Evolutionary conservation across 1,284 basidiomycete species (phyloP), one percentile per base, ranked within the genome.

Genomic region (Schizopora paradoxa): DNA sequence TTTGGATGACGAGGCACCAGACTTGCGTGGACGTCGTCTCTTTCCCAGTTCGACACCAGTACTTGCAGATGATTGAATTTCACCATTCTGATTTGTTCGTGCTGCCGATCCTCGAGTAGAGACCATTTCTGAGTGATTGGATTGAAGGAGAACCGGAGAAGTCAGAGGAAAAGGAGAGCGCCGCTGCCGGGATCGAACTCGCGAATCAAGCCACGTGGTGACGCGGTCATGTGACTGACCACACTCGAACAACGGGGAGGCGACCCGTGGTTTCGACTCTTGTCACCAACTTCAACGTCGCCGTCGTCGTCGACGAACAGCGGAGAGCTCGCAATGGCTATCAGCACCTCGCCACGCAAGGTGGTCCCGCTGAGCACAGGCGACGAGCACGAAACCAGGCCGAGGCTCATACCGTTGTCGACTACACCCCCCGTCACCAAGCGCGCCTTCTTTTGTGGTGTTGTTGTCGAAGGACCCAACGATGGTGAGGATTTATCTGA

Each of bases 371-470:
- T 88, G 28, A 73, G 81, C 22, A 72, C 67, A 53, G 83, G 81
- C 33, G 77, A 85, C 49, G 77, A 79, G 52, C 60, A 66, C 31
- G 65, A 70, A 40, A 64, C 69, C 32, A 65, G 29, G 48, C 60
- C 6, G 60, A 58, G 19, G 46, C 49, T 3, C 51, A 51, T 64
- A 43, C 57, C 61, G 45, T 66, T 62, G 51, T 63, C 68, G 38
- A 58, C 59, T 2, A 61, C 64, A 18, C 62, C 69, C n/a, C 60
- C 61, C 32, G 53, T 73, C 51, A 89, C 81, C 2, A 82, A 73
- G 60, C 82, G 86, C 59, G 81, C 79, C 23, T 90, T 89, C 63
- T 86, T 82, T 62, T 87, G 83, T 55, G 82, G 82, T 28, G 84
- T 90, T 26, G 86, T 90, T 16, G 82, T 90, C 22, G 86, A 90